Conservation (phyloP, 2,329 filamentous ascomycete species). For the Bipolaris bicolor region DNA sequence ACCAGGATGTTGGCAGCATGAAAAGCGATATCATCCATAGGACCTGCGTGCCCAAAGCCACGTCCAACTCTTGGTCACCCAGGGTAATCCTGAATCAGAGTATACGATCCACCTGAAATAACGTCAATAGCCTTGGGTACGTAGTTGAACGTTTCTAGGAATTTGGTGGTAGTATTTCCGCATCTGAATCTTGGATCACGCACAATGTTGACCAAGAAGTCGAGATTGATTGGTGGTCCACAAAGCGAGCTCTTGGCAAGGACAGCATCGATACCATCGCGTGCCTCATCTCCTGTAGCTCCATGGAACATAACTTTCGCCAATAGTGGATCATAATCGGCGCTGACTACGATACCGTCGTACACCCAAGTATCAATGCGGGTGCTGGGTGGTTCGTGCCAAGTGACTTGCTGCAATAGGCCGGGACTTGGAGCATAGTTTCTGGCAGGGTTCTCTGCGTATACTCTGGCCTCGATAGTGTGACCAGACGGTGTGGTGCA, state of each 20-base stretch:
- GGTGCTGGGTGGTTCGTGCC: no score
- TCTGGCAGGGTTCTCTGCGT: slow-evolving; percentile 64
- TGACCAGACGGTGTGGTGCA: slow-evolving; percentile 54
- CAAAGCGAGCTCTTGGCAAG: slow-evolving; percentile 9
- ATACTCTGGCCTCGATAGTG: slow-evolving; percentile 62
- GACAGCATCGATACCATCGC: no score
- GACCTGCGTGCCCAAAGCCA: slow-evolving; percentile 65
- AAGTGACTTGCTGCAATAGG: slow-evolving; percentile 62
- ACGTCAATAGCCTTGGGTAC: slow-evolving; percentile 61
- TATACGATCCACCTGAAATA: slow-evolving; percentile 62
- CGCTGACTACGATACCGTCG: slow-evolving; percentile 50
- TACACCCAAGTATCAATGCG: no score
- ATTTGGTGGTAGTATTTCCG: slow-evolving; percentile 65
- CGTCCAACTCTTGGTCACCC: slow-evolving; percentile 62
- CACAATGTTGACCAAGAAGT: slow-evolving; percentile 61
- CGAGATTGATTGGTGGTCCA: slow-evolving; percentile 64
- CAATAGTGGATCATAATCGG: no score
- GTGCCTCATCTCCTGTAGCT: no score
- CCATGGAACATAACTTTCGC: no score
- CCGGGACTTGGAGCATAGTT: slow-evolving; percentile 67
- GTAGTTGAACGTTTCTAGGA: slow-evolving; percentile 60
- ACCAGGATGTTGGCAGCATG: slow-evolving; percentile 65
- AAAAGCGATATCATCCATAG: slow-evolving; percentile 66
- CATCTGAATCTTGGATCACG: slow-evolving; percentile 52
- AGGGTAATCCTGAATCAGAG: slow-evolving; percentile 64